Evolutionary conservation across 345 rosid genomes (phyloP), one percentile per base, ranked within the genome.

Genomic region (Brassica carinata): DNA sequence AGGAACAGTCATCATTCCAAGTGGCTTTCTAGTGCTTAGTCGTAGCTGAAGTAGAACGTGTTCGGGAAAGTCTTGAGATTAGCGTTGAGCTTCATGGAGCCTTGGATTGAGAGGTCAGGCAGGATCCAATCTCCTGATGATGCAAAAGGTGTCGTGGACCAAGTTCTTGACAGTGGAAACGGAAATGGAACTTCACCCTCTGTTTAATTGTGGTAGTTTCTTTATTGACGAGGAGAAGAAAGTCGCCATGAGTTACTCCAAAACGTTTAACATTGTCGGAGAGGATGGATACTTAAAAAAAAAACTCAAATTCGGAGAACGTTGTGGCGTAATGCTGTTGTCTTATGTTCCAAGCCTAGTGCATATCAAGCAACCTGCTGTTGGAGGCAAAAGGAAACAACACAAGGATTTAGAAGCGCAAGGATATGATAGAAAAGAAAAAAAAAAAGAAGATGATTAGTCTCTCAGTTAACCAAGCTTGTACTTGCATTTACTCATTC

Each of bases 31-130:
- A 2, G 97, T 96, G 0, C 74, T 87, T 90, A 8, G 99, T 96
- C 11, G 26, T 96, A 96, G 86, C 94, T 92, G 87, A 96, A 96
- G 83, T 96, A 96, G 81, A 84, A 96, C 0, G 99, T 96, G 76
- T 82, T 72, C 4, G 92, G 89, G 69, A 96, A 96, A 3, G 97
- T 96, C 17, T 86, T 86, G 4, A 96, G 82, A 79, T 79, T 78
- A 57, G 79, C 48, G 51, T 96, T 96, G 69, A 90, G 78, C 77
- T 59, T 66, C 79, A 90, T 76, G 8, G 99, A 87, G 8, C 97
- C 98, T 81, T 96, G 95, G 79, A 96, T 88, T 4, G 99, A 92
- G 67, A 96, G 96, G 73, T 96, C 99, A 13, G 99, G 95, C 34
- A 96, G 88, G 70, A 96, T 90, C 99, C 99, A 96, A 74, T 96